Base-by-base conservation (phyloP, 1,139 yeast species). In the Debaryomyces subglobosus region DNA sequence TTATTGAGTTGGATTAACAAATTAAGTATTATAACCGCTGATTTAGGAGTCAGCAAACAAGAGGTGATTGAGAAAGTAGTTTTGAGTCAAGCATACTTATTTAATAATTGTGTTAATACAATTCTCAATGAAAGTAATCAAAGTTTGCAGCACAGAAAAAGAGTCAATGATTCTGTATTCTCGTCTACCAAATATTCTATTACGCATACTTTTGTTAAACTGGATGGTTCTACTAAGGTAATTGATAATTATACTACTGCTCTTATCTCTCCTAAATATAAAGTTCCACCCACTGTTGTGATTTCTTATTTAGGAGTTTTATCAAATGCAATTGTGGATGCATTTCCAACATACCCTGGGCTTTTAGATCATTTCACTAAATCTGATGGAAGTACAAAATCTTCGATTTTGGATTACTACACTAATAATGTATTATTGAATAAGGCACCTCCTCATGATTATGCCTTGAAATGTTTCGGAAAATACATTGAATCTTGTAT, bases 1-100 rank as follows among this genome's bases (percentile, higher is more conserved):
- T 67, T 86, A 15, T 69, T 86, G 41, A 72, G 74, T 29, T 86
- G 92, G 91, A 65, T 72, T 42, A 77, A 75, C 55, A 53, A 56
- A 23, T 29, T 43, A 15, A 30, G 42, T 18, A 32, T 32, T n/a
- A 42, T 23, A 12, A 9, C 30, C n/a, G 56, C 59, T 18, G 60
- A 73, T 20, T 50, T 72, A 27, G 59, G 63, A 7, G 47, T 51
- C 43, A 33, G 49, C 25, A 43, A 45, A 9, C 47, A 49, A 12
- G 50, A 51, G 3, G 46, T 55, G 40, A 47, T 56, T n/a, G 57
- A 52, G 5, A 44, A 48, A 30, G 51, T 58, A 15, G 54, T 62
- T 35, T 48, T 43, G 27, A 49, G 64, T 30, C 72, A 67, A 45
- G 65, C 68, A 1, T 45, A 50, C 32, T 50, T 68, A 10, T 60